phyloP scores from a whole-genome alignment of 305 asterid genomes.

The Rubia tinctorum region DNA sequence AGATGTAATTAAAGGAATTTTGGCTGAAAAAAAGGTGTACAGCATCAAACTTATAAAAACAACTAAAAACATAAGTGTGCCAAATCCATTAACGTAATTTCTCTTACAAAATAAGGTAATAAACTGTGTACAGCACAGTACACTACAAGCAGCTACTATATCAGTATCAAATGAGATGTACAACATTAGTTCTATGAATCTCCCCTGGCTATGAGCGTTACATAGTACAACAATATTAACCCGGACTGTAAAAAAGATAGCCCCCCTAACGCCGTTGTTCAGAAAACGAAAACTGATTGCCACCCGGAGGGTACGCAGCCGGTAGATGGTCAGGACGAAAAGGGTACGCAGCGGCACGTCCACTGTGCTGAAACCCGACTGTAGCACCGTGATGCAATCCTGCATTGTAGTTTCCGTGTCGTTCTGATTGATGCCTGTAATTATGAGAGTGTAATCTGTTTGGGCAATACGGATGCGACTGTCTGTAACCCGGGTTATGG shows the following conservation, averaged over 20 bases:
- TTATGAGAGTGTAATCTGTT: conserved; percentile 29
- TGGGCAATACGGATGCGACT: conserved; percentile 35
- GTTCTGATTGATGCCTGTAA: conserved; percentile 25
- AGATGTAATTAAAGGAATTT: too few species aligned
- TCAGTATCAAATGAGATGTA: too few species aligned
- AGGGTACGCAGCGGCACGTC: conserved; percentile 15
- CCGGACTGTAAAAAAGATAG: background rate
- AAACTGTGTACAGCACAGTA: background rate
- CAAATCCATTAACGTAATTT: too few species aligned
- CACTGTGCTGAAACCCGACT: conserved; percentile 28
- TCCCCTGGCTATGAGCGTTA: background rate
- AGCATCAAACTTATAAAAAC: too few species aligned
- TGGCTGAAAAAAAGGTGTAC: too few species aligned
- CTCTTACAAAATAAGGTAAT: background rate
- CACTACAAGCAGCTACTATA: background rate
- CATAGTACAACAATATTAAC: conserved; percentile 15
- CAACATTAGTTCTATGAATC: too few species aligned
- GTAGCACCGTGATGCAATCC: conserved; percentile 33
- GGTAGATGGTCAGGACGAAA: conserved; percentile 23
- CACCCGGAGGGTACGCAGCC: conserved; percentile 24
- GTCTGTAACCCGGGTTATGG: conserved; percentile 32
- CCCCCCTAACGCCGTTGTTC: conserved; percentile 41
- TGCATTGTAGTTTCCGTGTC: conserved; percentile 38
- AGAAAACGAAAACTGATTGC: conserved; percentile 60
- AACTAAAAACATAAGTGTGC: too few species aligned